Percentiles rank a stretch among this genome's conserved stretches.
phyloP scores from a whole-genome alignment of 805 yeast species.

The Spathaspora hagerdaliae region DNA sequence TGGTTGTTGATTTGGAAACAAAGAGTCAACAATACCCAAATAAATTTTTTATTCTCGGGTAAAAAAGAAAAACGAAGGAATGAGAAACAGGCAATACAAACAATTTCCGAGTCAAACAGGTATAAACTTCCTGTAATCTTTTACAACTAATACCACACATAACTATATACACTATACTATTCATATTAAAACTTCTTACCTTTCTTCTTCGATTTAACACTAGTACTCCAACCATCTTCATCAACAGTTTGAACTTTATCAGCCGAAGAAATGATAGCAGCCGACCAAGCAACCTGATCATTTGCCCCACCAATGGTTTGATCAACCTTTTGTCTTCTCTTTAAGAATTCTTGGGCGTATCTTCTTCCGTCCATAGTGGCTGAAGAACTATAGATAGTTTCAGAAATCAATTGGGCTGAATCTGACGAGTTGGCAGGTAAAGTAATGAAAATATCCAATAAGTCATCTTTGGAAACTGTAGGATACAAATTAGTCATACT shows the following conservation, averaged over 20 bases:
- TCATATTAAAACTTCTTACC: conserved; percentile 20
- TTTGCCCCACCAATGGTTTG: conserved; percentile 33
- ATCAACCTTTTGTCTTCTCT: conserved; percentile 73
- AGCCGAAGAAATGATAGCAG: conserved; percentile 51
- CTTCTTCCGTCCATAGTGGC: conserved; percentile 92
- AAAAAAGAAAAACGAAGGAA: too few species aligned
- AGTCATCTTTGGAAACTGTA: conserved; percentile 73
- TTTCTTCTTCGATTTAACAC: conserved; percentile 36
- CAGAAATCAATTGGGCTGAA: conserved; percentile 82
- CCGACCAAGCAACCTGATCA: conserved; percentile 62
- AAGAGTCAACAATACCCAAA: too few species aligned
- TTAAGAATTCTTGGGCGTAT: conserved; percentile 86
- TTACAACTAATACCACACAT: too few species aligned
- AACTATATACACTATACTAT: too few species aligned
- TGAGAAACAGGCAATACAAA: too few species aligned
- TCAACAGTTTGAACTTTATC: conserved; percentile 35
- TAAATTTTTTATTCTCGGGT: too few species aligned
- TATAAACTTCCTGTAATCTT: too few species aligned
- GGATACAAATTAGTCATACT: conserved; percentile 65
- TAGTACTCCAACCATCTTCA: conserved; percentile 47
- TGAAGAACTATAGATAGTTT: conserved; percentile 84
- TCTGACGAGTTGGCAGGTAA: conserved; percentile 69
- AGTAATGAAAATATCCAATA: conserved; percentile 73
- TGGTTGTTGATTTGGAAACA: too few species aligned
- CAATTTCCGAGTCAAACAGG: too few species aligned